Evolutionary conservation across 306 rosid species (phyloP).

Genomic region (Dryas octopetala): DNA sequence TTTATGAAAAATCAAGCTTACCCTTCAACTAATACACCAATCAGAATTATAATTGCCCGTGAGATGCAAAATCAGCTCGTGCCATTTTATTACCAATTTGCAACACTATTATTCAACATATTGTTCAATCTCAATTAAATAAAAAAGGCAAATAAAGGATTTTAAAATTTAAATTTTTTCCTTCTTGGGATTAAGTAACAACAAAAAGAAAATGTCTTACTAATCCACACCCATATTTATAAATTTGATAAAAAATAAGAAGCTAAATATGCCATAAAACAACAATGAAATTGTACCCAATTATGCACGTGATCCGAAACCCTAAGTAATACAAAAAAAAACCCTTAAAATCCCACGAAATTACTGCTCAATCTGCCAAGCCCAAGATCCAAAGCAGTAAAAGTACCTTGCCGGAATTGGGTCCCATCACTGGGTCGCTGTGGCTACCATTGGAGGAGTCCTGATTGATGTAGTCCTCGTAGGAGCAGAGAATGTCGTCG

Average conservation of each 20-base stretch:
- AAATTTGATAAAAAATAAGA: neutral
- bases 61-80: neutral
- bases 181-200: neutral
- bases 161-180: neutral
- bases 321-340: constrained; percentile 15
- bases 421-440: constrained; percentile 45
- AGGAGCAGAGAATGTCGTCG: constrained; percentile 69
- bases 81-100: neutral
- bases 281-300: neutral
- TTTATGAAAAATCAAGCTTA: neutral
- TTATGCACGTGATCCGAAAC: constrained; percentile 17
- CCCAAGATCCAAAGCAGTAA: neutral
- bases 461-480: constrained; percentile 52
- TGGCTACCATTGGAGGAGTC: constrained; percentile 55
- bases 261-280: neutral
- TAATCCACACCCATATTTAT: neutral
- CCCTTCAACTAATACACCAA: neutral
- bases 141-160: neutral
- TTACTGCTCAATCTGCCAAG: constrained; percentile 11
- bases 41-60: neutral
- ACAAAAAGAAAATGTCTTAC: neutral
- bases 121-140: neutral
- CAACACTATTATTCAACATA: neutral
- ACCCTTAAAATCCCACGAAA: neutral
- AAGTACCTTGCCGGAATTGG: constrained; percentile 62